Conservation (phyloP, 345 rosid genomes). For the Hevea brasiliensis region DNA sequence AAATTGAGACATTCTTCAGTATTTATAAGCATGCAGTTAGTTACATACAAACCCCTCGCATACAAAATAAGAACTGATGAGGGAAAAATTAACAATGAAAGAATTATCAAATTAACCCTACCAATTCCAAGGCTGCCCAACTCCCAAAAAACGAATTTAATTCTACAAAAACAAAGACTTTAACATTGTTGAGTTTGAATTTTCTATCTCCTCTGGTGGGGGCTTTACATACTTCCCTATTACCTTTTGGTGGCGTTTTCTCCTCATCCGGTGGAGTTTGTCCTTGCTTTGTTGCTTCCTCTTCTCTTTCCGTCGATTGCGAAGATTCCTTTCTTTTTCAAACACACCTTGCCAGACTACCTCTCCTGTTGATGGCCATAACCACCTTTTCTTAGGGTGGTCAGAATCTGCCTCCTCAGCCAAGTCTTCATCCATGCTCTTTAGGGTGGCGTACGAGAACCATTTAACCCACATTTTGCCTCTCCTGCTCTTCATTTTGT, state of each 20-base stretch:
- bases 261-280: constrained; percentile 63
- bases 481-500: constrained; percentile 53
- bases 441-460: constrained; percentile 74
- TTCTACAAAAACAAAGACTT: background rate
- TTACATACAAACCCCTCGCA: constrained; percentile 23
- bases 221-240: constrained; percentile 85
- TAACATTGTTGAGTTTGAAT: constrained; percentile 37
- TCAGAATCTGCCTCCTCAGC: constrained; percentile 90
- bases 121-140: background rate
- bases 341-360: constrained; percentile 72
- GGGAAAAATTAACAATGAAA: constrained; percentile 29
- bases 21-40: constrained; percentile 24
- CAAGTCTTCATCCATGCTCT: constrained; percentile 89
- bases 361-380: constrained; percentile 96
- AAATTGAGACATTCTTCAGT: constrained; percentile 12
- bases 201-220: constrained; percentile 47
- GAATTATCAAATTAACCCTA: constrained; percentile 34
- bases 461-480: constrained; percentile 92
- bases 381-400: constrained; percentile 60
- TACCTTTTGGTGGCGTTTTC: constrained; percentile 53
- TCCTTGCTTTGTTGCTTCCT: constrained; percentile 69
- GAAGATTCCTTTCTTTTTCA: constrained; percentile 65
- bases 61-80: background rate
- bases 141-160: background rate
- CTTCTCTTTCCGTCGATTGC: constrained; percentile 67